Conservation (phyloP, 2,329 filamentous ascomycete genomes). For the Exophiala sideris region DNA sequence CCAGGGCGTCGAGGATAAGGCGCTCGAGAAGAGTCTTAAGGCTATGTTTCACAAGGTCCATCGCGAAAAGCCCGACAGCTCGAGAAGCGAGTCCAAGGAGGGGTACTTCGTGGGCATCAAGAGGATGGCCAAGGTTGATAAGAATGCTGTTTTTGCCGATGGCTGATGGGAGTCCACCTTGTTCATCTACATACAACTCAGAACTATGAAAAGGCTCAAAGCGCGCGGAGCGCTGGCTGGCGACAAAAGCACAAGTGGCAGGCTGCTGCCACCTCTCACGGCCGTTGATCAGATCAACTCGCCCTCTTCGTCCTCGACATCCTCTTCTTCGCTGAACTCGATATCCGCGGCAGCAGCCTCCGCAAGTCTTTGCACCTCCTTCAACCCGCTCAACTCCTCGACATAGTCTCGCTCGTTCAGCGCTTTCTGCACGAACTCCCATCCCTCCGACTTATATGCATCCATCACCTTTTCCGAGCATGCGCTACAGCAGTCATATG, state of each 20-base stretch:
- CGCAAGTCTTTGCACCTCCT: conserved; percentile 51
- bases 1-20: conserved; percentile 81
- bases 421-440: conserved; percentile 59
- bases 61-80: conserved; percentile 88
- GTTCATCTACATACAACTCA: too few relatives aligned
- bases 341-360: conserved; percentile 44
- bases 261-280: not conserved
- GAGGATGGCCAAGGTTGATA: conserved; percentile 55
- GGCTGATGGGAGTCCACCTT: conserved; percentile 4
- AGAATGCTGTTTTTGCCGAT: conserved; percentile 44
- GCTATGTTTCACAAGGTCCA: conserved; percentile 75
- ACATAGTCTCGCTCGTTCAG: conserved; percentile 61
- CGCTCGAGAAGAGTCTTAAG: conserved; percentile 69
- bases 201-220: too few relatives aligned
- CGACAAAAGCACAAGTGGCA: not conserved
- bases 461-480: conserved; percentile 56
- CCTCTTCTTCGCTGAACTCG: conserved; percentile 43
- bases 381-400: conserved; percentile 60
- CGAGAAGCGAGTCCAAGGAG: conserved; percentile 79
- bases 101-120: conserved; percentile 78
- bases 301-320: conserved; percentile 35
- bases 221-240: too few relatives aligned
- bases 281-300: conserved; percentile 30
- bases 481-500: conserved; percentile 61
- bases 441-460: conserved; percentile 53